These are phyloP conservation scores for Fomitopsis pulvina DNA, from an alignment of 768 basidiomycete genomes.

Conservation along the genomic window DNA sequence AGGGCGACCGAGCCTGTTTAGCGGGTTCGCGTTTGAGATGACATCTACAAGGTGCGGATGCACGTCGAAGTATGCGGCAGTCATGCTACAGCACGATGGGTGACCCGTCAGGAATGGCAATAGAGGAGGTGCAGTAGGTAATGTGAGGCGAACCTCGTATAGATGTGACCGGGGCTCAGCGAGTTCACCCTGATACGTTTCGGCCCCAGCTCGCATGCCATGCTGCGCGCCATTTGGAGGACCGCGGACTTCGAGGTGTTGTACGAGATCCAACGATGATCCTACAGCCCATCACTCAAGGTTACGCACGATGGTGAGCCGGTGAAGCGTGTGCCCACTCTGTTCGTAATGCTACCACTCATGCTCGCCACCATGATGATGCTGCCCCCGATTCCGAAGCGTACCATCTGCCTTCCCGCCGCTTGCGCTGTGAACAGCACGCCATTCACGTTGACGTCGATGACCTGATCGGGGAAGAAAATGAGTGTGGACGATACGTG, in stretches of 20 bases:
- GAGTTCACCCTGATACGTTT: conserved; percentile 64
- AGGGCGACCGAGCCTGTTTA: conserved; percentile 49
- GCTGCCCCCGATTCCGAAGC: conserved; percentile 27
- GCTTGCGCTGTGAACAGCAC: conserved; percentile 29
- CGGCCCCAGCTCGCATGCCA: conserved; percentile 69
- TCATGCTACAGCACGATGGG: conserved; percentile 40
- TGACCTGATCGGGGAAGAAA: conserved; percentile 32
- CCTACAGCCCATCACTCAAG: conserved; percentile 27
- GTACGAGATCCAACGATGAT: conserved; percentile 64
- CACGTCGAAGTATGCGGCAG: conserved; percentile 54
- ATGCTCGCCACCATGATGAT: conserved; percentile 37
- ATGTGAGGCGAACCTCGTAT: conserved; percentile 48
- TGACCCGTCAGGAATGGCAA: not conserved
- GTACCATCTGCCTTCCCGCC: conserved; percentile 27
- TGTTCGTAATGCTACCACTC: conserved; percentile 49
- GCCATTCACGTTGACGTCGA: conserved; percentile 52
- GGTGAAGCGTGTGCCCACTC: conserved; percentile 29
- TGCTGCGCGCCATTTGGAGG: conserved; percentile 67
- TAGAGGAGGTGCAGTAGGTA: not conserved
- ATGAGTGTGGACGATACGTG: too few relatives aligned
- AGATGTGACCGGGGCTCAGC: conserved; percentile 67
- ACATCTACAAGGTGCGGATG: conserved; percentile 50
- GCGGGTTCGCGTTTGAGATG: conserved; percentile 59
- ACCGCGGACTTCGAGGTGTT: conserved; percentile 69
- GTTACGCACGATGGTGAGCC: not conserved